Percentiles rank a stretch among this genome's conserved stretches.
Conservation (phyloP, 192 early-diverging fungal species). For the Entomortierella beljakovae region DNA sequence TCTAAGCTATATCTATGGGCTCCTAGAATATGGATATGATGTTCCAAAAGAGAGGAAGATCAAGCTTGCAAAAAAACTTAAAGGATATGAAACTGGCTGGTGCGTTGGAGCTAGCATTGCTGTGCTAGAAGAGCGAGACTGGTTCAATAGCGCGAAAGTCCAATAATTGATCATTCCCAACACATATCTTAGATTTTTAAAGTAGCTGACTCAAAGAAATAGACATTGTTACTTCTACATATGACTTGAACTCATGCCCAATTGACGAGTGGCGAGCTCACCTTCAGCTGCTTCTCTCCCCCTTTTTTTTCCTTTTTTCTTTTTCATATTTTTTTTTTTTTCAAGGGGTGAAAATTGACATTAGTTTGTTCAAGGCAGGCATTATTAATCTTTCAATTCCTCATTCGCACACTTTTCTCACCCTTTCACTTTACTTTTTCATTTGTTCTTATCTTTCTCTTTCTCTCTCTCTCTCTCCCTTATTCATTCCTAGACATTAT, state of each 20-base stretch:
- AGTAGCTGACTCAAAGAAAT: too few species aligned
- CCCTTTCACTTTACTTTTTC: background rate
- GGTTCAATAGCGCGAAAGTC: slow-evolving; percentile 8
- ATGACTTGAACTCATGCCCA: slow-evolving; percentile 3
- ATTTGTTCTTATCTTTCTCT: background rate
- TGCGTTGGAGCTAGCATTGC: slow-evolving; percentile 92
- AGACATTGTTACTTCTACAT: background rate
- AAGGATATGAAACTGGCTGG: slow-evolving; percentile 97
- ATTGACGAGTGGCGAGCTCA: too few species aligned
- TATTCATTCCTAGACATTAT: slow-evolving; percentile 10
- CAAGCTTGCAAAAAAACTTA: slow-evolving; percentile 93
- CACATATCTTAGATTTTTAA: background rate
- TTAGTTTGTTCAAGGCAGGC: too few species aligned
- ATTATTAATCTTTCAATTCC: too few species aligned
- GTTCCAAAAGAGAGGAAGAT: slow-evolving; percentile 76
- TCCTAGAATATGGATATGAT: slow-evolving; percentile 88
- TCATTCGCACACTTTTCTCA: background rate
- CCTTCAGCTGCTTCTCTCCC: background rate
- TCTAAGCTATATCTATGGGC: slow-evolving; percentile 86
- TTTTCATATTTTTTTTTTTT: slow-evolving; percentile 1
- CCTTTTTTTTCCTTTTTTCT: background rate
- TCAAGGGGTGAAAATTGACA: background rate
- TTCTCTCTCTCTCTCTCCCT: background rate
- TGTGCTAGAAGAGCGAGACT: slow-evolving; percentile 71
- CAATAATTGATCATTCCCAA: too few species aligned